Conservation (phyloP, 2,329 filamentous ascomycete species). For the Rutstroemia sp. region DNA sequence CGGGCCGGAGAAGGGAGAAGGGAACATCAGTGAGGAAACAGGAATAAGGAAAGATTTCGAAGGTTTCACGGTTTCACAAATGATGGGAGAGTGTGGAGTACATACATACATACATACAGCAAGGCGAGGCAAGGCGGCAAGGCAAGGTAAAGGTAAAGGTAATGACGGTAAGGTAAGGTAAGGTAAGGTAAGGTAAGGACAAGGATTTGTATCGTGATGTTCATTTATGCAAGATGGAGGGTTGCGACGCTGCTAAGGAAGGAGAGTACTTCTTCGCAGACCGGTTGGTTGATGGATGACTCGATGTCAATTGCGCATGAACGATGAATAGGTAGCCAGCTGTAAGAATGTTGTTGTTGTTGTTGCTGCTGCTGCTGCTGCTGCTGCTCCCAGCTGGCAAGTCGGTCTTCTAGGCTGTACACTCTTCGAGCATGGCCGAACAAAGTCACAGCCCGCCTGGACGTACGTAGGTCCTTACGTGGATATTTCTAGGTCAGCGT, state of each 20-base stretch:
- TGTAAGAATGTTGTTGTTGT: no score
- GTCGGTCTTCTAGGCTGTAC: neutral
- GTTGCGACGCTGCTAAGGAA: neutral
- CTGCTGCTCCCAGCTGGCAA: no score
- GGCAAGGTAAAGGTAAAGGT: neutral
- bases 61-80: neutral
- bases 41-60: no score
- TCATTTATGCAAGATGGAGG: conserved; percentile 6
- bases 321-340: no score
- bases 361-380: no score
- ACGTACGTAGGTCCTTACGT: neutral
- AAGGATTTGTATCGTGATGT: neutral
- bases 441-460: neutral
- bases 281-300: no score
- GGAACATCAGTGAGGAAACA: neutral
- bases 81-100: neutral
- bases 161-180: neutral
- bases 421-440: neutral
- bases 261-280: no score
- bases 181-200: neutral
- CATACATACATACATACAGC: no score
- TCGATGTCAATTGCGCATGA: no score
- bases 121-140: neutral
- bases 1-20: neutral
- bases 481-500: neutral